Percentiles rank a stretch among this genome's conserved stretches.
These are phyloP conservation scores for Populus pruinosa DNA, from an alignment of 345 rosid species.

Conservation along the genomic window DNA sequence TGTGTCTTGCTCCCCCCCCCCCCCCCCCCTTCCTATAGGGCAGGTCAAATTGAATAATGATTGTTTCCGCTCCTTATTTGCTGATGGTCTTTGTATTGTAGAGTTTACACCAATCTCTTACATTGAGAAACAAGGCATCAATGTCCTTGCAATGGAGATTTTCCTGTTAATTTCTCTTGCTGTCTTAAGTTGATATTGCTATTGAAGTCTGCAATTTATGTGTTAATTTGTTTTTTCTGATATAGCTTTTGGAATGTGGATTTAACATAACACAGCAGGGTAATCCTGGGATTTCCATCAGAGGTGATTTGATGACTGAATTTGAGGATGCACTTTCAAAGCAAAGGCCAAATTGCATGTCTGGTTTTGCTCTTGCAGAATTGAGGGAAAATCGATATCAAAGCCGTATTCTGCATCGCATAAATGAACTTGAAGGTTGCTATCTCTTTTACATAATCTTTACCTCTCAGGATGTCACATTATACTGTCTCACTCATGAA, in stretches of 20 bases:
- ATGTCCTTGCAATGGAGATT: not conserved
- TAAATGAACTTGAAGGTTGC: slow-evolving; percentile 84
- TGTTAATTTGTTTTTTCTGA: not conserved
- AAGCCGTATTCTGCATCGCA: slow-evolving; percentile 62
- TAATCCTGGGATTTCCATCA: slow-evolving; percentile 26
- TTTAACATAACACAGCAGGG: slow-evolving; percentile 37
- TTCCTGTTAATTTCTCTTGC: not conserved
- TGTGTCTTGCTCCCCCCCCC: no score
- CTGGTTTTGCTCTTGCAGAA: slow-evolving; percentile 53
- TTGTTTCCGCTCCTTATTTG: not conserved
- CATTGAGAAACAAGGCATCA: not conserved
- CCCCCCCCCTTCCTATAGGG: no score
- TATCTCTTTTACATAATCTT: slow-evolving; percentile 12
- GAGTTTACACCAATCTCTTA: not conserved
- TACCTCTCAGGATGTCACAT: not conserved
- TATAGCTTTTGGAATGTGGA: slow-evolving; percentile 9
- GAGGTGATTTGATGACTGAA: slow-evolving; percentile 67
- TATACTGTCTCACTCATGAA: slow-evolving; percentile 1
- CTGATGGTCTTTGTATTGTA: not conserved
- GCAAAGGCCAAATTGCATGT: slow-evolving; percentile 52
- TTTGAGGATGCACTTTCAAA: slow-evolving; percentile 79
- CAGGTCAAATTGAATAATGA: no score
- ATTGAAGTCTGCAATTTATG: not conserved
- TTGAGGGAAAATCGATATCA: slow-evolving; percentile 48
- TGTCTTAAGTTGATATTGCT: not conserved